Base-by-base conservation (phyloP, 306 rosid species). In the Begonia peltatifolia region DNA sequence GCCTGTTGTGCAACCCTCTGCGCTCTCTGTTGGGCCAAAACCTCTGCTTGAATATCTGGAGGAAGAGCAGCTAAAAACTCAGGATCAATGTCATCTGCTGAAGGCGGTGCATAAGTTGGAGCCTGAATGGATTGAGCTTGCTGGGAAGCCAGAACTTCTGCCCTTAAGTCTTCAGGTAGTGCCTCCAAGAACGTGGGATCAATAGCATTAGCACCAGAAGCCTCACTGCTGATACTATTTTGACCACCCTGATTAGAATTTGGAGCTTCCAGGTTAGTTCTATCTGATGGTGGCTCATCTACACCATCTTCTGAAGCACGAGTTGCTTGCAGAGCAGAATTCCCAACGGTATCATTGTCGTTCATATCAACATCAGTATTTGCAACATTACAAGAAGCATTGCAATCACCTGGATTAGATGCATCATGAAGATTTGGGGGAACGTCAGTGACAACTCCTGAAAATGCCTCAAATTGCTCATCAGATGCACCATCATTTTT, bases 51-150 rank as follows among this genome's bases (percentile, higher is more conserved):
- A 58, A 92, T 86, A 64, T 83, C 96, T 43, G 84, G 99, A 60
- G 99, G 99, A 81, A 92, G 99, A 60, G 99, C 99, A 50, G 99
- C 99, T 75, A 92, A 75, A 59, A 92, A 92, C 66, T 92, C 99
- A 0, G 99, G 99, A 66, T 92, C 99, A 77, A 92, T 92, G 73
- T 92, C 96, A 12, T 87, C 94, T 0, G 73, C 96, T 51, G 88
- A 78, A 69, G 95, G 94, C 43, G 96, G 84, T 6, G 88, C 93
- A 79, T 75, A 75, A 15, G 80, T 62, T 59, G 99, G 87, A 60
- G 96, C 88, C 51, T 83, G 99, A 72, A 82, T 72, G 16, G 96
- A 70, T 50, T 86, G 99, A 70, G 93, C 87, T 87, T 86, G 99
- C 79, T 92, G 99, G 25, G 96, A 83, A 63, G 99, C 96, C 60